Base-by-base conservation (phyloP, 805 yeast genomes). In the Candida ascalaphidarum region DNA sequence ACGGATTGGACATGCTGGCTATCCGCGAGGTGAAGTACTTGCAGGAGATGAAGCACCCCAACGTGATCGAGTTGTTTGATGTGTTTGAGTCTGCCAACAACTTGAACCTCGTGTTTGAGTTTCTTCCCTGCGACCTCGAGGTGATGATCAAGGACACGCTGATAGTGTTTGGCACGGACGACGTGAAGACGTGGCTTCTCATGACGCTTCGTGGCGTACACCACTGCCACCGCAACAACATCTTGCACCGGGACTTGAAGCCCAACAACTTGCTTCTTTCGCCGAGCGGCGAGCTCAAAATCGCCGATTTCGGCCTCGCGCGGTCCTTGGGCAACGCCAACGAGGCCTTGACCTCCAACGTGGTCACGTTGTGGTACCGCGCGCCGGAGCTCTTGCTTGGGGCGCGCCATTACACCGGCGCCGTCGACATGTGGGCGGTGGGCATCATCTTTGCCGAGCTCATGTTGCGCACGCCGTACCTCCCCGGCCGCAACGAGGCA, bases 301-400 rank as follows among this genome's bases (percentile, higher is more conserved):
- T 92, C 36, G 98, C 98, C 3, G 99, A 92, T 83, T 92, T 92
- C 61, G 98, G 98, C 40, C 64, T 89, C 25, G 97, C 97, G 0
- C 62, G 98, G 37, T 72, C 88, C 2, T 61, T 84, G 33, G 89
- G 94, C 0, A 67, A 78, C 14, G 73, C 77, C 25, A 73, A 75
- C 33, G 92, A 81, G 38, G 71, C 68, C 25, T 61, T 92, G 51
- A 83, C 97, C 0, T 82, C 95, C 2, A 89, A 88, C 37, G 99
- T 92, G 4, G 98, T 92, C 2, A 92, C 99, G 3, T 61, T 97
- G 35, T 92, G 99, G 99, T 92, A 92, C 54, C 63, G 97, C 31
- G 95, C 97, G 0, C 99, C 69, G 0, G 69, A 63, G 39, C 44
- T 63, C 23, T 46, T 63, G 21, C 60, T 63, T 46, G 69, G 68